Percentiles rank a stretch among this genome's conserved stretches.
Evolutionary conservation across 306 rosid genomes (phyloP).

Genomic region (Lotus japonicus): DNA sequence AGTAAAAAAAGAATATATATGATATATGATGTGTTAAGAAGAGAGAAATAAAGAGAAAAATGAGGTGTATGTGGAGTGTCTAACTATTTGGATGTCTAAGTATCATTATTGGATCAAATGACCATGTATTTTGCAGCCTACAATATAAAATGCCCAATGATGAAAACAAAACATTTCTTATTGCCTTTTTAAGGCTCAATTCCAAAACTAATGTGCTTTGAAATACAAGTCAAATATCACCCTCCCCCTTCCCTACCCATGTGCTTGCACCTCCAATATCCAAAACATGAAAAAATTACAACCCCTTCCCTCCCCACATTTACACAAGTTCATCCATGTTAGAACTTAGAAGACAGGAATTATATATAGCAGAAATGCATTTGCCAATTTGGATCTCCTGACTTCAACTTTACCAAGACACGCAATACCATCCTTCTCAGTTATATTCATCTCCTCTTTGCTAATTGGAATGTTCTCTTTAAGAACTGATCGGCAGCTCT

Average conservation of each 20-base stretch:
- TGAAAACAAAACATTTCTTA: not conserved
- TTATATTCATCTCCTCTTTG: conserved; percentile 48
- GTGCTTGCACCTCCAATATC: not conserved
- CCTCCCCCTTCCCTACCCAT: not conserved
- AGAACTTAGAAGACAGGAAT: too few relatives aligned
- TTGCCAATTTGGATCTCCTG: not conserved
- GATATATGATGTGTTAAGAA: too few relatives aligned
- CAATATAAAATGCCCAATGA: too few relatives aligned
- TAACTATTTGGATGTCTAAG: too few relatives aligned
- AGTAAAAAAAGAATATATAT: too few relatives aligned
- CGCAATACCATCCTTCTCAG: not conserved
- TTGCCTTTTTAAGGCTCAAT: not conserved
- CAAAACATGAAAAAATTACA: conserved; percentile 3
- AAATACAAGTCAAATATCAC: not conserved
- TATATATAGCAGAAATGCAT: not conserved
- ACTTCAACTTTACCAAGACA: too few relatives aligned
- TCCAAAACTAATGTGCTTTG: not conserved
- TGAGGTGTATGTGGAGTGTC: too few relatives aligned
- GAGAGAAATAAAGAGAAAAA: too few relatives aligned
- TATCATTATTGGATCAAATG: too few relatives aligned
- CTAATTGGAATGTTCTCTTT: conserved; percentile 77
- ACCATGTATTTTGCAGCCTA: too few relatives aligned
- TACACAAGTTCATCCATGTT: too few relatives aligned
- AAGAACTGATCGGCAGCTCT: conserved; percentile 62
- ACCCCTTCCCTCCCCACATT: conserved; percentile 1